These are phyloP conservation scores for Rhizophagus sp. DNA, from an alignment of 192 early-diverging fungal genomes.

Conservation along the genomic window DNA sequence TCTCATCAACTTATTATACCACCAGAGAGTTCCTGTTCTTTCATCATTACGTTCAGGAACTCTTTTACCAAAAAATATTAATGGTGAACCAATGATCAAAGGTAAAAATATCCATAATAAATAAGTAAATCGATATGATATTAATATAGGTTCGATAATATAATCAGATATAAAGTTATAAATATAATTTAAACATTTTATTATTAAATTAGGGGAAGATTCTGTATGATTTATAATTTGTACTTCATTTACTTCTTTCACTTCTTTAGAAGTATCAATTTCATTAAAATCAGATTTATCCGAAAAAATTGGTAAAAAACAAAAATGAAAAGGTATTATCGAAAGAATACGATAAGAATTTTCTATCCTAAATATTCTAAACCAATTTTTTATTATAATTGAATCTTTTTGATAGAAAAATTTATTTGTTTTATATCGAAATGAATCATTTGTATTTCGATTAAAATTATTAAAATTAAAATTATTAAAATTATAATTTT, in stretches of 20 bases:
- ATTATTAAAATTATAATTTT: background rate
- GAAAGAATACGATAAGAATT: background rate
- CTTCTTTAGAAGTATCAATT: background rate
- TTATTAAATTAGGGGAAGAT: background rate
- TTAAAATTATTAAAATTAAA: background rate
- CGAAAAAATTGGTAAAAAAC: background rate
- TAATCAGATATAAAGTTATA: conserved; percentile 46
- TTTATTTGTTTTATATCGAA: background rate
- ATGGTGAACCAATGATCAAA: conserved; percentile 58
- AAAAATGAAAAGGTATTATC: background rate
- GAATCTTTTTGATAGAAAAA: background rate
- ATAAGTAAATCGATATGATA: conserved; percentile 58
- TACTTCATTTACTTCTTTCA: background rate
- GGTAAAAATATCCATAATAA: conserved; percentile 74
- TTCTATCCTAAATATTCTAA: background rate
- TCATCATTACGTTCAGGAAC: conserved; percentile 50
- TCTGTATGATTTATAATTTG: background rate
- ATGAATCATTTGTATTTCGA: too few species aligned
- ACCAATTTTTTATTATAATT: background rate
- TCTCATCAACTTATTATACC: conserved; percentile 77
- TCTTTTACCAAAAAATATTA: conserved; percentile 55
- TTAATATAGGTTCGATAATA: conserved; percentile 54
- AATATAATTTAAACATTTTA: conserved; percentile 20
- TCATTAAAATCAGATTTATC: background rate
- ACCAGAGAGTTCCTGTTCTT: conserved; percentile 71